Conservation (phyloP, 352 stramenopile genomes). For the Pythium monospermum region DNA sequence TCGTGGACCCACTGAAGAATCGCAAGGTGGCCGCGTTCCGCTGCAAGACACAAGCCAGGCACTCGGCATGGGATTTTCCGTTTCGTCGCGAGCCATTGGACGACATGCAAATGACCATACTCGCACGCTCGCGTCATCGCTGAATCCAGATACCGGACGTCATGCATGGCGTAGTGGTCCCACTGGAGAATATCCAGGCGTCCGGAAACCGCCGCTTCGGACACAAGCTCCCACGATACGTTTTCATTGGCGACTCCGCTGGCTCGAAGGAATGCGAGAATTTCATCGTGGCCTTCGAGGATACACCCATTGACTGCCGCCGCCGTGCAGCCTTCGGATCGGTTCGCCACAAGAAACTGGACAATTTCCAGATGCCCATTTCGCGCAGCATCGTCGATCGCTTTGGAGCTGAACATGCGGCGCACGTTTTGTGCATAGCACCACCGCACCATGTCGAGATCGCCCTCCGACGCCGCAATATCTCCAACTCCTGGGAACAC, state of each 20-base stretch:
- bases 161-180: not conserved
- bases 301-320: not conserved
- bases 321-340: not conserved
- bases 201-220: not conserved
- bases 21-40: not conserved
- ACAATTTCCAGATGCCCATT: not conserved
- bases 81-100: not conserved
- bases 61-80: not conserved
- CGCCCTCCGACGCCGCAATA: too few relatives aligned
- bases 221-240: not conserved
- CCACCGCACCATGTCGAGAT: not conserved
- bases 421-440: not conserved
- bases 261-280: not conserved
- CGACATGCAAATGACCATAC: not conserved
- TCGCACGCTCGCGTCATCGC: not conserved
- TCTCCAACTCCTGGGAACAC: not conserved
- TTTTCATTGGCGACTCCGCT: not conserved
- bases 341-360: not conserved
- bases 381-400: not conserved
- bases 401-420: not conserved
- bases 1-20: not conserved
- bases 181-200: not conserved
- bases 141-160: not conserved
- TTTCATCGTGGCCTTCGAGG: not conserved
- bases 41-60: not conserved